Conservation (phyloP, 2,329 filamentous ascomycete species). For the Cordyceps pruinosa region DNA sequence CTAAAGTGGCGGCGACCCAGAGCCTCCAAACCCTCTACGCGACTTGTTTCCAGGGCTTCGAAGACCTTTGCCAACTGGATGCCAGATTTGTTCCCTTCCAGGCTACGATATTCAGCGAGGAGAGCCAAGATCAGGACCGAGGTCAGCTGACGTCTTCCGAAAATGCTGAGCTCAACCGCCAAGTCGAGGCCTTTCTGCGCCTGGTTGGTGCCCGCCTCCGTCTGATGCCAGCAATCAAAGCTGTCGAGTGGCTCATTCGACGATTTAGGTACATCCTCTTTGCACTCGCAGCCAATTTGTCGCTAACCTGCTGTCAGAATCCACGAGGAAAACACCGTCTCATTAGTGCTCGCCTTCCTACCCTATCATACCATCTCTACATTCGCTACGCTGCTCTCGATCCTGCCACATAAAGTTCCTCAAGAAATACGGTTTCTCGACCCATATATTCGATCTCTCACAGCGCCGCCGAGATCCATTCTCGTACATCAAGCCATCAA, state of each 20-base stretch:
- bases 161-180: conserved; percentile 72
- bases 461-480: conserved; percentile 69
- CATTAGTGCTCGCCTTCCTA: conserved; percentile 76
- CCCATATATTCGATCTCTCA: conserved; percentile 75
- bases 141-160: conserved; percentile 74
- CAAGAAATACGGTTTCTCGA: conserved; percentile 74
- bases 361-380: conserved; percentile 84
- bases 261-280: conserved; percentile 64
- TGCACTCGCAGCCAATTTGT: background rate
- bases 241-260: conserved; percentile 89
- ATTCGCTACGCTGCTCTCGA: conserved; percentile 80
- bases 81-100: conserved; percentile 67
- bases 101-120: conserved; percentile 80
- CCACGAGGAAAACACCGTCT: conserved; percentile 81
- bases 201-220: conserved; percentile 70
- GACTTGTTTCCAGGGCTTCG: conserved; percentile 81
- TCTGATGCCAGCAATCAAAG: conserved; percentile 81
- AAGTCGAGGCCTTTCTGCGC: conserved; percentile 75
- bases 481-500: conserved; percentile 79
- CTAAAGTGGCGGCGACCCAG: conserved; percentile 75
- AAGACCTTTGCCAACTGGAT: conserved; percentile 86
- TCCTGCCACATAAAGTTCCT: conserved; percentile 70
- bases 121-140: conserved; percentile 84
- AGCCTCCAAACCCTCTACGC: conserved; percentile 84
- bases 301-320: conserved; percentile 47